phyloP scores from a whole-genome alignment of 768 basidiomycete species.

The Termitomyces eurrhizus region DNA sequence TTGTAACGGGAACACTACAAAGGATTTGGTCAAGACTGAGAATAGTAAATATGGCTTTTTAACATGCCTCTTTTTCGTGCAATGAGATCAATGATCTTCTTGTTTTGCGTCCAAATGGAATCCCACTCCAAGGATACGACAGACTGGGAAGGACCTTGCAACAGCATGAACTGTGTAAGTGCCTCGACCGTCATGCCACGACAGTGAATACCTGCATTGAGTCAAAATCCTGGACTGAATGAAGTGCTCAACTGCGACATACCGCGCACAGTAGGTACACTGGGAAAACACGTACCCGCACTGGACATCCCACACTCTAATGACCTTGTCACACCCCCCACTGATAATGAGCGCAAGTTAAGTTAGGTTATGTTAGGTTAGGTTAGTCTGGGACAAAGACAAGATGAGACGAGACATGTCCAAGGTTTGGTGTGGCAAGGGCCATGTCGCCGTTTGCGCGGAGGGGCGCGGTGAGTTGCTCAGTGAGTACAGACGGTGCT shows the following conservation, averaged over 20 bases:
- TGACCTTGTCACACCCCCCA: too few relatives aligned
- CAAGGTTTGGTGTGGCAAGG: slow-evolving; percentile 56
- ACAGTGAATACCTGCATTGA: slow-evolving; percentile 76
- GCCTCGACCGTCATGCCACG: slow-evolving; percentile 96
- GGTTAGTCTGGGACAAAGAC: too few relatives aligned
- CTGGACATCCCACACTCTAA: too few relatives aligned
- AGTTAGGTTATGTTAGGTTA: too few relatives aligned
- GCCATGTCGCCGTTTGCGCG: slow-evolving; percentile 71
- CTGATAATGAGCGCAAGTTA: too few relatives aligned
- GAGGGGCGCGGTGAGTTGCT: slow-evolving; percentile 66
- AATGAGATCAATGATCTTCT: too few relatives aligned
- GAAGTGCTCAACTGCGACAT: slow-evolving; percentile 19
- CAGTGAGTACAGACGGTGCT: slow-evolving; percentile 53
- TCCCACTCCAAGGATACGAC: slow-evolving; percentile 97
- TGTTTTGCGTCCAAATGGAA: too few relatives aligned
- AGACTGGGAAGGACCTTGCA: slow-evolving; percentile 93
- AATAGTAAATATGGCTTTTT: too few relatives aligned
- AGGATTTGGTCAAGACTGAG: too few relatives aligned
- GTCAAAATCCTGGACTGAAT: neutral
- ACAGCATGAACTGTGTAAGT: slow-evolving; percentile 92
- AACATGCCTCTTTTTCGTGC: too few relatives aligned
- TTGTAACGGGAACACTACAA: too few relatives aligned
- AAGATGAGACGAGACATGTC: slow-evolving; percentile 6
- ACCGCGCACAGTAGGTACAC: slow-evolving; percentile 99
- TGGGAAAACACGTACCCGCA: slow-evolving; percentile 44